Conservation (phyloP, 371 early-diverging fungal genomes). For the Nematocida minor region DNA sequence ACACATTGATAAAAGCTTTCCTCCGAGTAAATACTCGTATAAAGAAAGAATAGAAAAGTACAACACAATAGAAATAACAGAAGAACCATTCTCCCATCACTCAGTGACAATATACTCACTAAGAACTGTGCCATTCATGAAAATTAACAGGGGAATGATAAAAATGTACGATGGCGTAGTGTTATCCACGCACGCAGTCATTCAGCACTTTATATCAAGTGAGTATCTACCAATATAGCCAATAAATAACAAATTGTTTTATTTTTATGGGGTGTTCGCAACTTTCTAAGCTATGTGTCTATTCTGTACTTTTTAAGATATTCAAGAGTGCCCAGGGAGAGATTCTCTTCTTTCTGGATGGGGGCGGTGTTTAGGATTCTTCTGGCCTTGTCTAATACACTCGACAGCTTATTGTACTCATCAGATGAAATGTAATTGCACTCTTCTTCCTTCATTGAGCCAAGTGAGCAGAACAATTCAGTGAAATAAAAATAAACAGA, state of each 20-base stretch:
- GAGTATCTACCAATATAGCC: constrained; percentile 58
- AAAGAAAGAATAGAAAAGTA: constrained; percentile 18
- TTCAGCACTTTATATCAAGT: constrained; percentile 96
- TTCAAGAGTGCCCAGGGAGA: constrained; percentile 43
- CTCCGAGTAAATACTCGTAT: constrained; percentile 17
- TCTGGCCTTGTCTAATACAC: background rate
- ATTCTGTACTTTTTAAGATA: constrained; percentile 45
- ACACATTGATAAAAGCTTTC: constrained; percentile 25
- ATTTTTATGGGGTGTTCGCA: background rate
- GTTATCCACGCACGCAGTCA: constrained; percentile 83
- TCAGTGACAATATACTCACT: constrained; percentile 27
- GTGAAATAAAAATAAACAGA: too few relatives aligned
- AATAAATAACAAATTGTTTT: background rate
- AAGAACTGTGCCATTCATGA: constrained; percentile 69
- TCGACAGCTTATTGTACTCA: background rate
- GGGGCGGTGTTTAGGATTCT: background rate
- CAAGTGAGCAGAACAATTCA: too few relatives aligned
- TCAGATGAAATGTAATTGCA: too few relatives aligned
- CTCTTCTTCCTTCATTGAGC: too few relatives aligned
- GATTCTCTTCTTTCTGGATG: background rate
- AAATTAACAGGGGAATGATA: constrained; percentile 80
- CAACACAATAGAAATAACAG: background rate
- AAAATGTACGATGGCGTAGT: constrained; percentile 96
- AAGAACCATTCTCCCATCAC: constrained; percentile 24
- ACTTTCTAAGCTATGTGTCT: background rate